A percentile compares a stretch with the other conserved stretches of the same genome.
These are phyloP conservation scores for Grosmannia serpens DNA, from an alignment of 2,329 filamentous ascomycete species.

Conservation along the genomic window DNA sequence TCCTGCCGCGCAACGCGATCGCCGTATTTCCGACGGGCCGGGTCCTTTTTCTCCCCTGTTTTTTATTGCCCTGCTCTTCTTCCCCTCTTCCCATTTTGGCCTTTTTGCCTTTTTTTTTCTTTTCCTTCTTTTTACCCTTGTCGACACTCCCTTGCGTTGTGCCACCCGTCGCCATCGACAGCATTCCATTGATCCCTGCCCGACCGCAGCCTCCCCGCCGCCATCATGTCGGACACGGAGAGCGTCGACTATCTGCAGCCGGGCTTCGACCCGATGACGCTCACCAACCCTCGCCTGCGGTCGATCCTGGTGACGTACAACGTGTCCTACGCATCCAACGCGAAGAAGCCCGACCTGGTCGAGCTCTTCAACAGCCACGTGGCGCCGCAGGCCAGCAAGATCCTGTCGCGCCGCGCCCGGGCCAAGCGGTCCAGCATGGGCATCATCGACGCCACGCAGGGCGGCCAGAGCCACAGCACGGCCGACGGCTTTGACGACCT, in stretches of 20 bases:
- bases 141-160: neutral
- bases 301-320: conserved; percentile 87
- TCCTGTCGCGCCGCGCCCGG: conserved; percentile 62
- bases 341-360: conserved; percentile 84
- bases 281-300: conserved; percentile 81
- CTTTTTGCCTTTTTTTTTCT: neutral
- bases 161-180: neutral
- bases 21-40: no score
- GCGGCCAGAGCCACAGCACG: conserved; percentile 42
- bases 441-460: conserved; percentile 58
- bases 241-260: conserved; percentile 70
- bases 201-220: conserved; percentile 4
- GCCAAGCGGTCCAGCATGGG: conserved; percentile 81
- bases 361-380: conserved; percentile 73
- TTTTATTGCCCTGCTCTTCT: neutral
- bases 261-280: conserved; percentile 69
- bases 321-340: conserved; percentile 71
- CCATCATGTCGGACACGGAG: conserved; percentile 52
- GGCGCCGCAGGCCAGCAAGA: conserved; percentile 63
- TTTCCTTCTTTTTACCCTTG: neutral
- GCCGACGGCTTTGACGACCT: conserved; percentile 27
- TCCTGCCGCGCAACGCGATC: neutral
- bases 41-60: no score
- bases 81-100: neutral
- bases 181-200: neutral